Evolutionary conservation across 1,139 yeast genomes (phyloP), one percentile per base, ranked within the genome.

Genomic region (Taiozyma sp.): DNA sequence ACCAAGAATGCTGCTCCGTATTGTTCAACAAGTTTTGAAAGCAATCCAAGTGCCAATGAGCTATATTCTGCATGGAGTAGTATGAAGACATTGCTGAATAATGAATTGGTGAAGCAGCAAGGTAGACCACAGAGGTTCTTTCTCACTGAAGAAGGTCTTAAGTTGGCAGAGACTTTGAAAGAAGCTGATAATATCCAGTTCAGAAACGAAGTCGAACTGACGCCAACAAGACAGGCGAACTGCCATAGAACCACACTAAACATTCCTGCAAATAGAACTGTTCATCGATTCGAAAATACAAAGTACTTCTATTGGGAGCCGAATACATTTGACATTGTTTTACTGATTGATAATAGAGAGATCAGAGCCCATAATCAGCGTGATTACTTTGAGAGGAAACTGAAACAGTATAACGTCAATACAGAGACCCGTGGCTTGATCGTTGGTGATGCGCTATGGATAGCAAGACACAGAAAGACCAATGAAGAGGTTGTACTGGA

Each of bases 381-480:
- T 16, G 85, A 81, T 54, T 86, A 77, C 63, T 88, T 89, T 62
- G 69, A 73, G 8, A 75, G 72, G 4, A 79, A 84, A 43, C 70
- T 93, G n/a, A 64, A 62, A 1, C 63, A 72, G 14, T 66, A 75
- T 28, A 83, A 83, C 0, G 71, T 87, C 1, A 67, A 70, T 5
- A 74, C 81, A 48, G 85, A 80, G 24, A 79, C 79, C 0, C 69
- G 80, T 47, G 73, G 87, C 1, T 71, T 95, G 41, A 72, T 96
- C 0, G 81, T 92, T 2, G 98, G 99, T 1, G 99, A 95, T 71
- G 83, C 86, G 1, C 60, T 87, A 10, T 95, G 99, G 99, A 76
- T 91, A 4, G 99, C 97, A 0, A 76, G 77, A 53, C 79, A 91
- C 62, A 77, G 71, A 48, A 61, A 55, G 0, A 80, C 88, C 0